Base-by-base conservation (phyloP, 805 yeast species). In the Candida nanaspora region DNA sequence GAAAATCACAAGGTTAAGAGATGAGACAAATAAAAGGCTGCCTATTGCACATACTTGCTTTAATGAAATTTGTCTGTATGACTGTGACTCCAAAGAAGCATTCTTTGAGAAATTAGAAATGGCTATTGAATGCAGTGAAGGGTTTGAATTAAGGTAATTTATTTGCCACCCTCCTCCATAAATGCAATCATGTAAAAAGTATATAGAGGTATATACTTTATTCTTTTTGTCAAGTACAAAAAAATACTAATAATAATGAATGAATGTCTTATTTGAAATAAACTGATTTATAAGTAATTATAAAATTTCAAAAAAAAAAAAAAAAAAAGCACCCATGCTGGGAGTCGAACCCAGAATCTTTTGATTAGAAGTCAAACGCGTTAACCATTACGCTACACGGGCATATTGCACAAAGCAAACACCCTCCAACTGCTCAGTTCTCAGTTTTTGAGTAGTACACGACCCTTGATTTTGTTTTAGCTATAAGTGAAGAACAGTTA, bases 1-100 rank as follows among this genome's bases (percentile, higher is more conserved):
- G 52, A 80, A 80, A 45, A 74, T 91, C n/a, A 74, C 82, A 14
- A 72, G 74, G 41, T 51, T 65, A 11, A 65, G 61, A 6, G 50
- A 46, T 1, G 69, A 66, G 26, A 67, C 72, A 2, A 28, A 26
- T 26, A 6, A 15, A 19, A 65, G 82, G 37, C 62, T 89, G 15
- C 98, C 98, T 0, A 65, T 82, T 14, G 87, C 97, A 0, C 98
- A 91, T 56, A 93, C 98, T 0, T 91, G 98, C 52, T 91, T 93
- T 66, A 93, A 91, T 56, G 96, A 91, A 64, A 57, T 91, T 20
- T 82, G 91, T 41, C 49, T 93, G 6, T 83, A 78, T 59, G 78
- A 78, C 29, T 91, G 91, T 57, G 49, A 61, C 13, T 55, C 74
- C 6, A 65, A 66, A 44, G 75, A 71, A n/a, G 76, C 74, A 46